Base-by-base conservation (phyloP, 495 filamentous ascomycete genomes). In the Daldinia caldariorum region DNA sequence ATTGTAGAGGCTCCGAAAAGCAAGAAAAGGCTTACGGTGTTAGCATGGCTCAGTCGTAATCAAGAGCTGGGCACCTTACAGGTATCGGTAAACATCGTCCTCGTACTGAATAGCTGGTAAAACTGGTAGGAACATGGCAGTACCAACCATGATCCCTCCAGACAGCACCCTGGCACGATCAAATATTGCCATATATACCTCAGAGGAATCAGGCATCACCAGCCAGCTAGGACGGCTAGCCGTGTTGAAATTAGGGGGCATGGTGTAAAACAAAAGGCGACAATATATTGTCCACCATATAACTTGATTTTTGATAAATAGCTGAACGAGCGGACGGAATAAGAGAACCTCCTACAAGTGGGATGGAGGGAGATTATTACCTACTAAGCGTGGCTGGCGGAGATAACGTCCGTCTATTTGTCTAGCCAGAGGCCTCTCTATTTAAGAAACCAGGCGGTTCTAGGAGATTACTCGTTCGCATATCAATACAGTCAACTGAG, bases 61-160 rank as follows among this genome's bases (percentile, higher is more conserved):
- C 4, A 20, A 38, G 5, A 55, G 43, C 16, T 29, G 26, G 20
- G 41, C 9, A 47, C 45, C 78, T 77, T 71, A 81, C 79, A 79
- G 53, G 34, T 65, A 66, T 41, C 66, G 59, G 58, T 77, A 78
- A 47, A 75, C 70, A 1, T 59, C 38, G 34, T 67, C 58, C 58
- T 71, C 72, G 16, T 49, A 50, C 14, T 70, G 69, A 12, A 75
- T 64, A 4, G 74, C 67, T 13, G 77, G 73, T 58, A 76, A 66
- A 4, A 73, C 67, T 13, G 77, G 73, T 58, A 76, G 73, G 10
- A 77, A 20, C 51, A 80, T 56, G n/a, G 76, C 78, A 7, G 76
- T 62, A 29, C 73, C 76, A 57, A 78, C 69, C 80, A 82, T 81
- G 34, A 70, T 20, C 2, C 76, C 78, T 22, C 62, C 69, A 20